A percentile compares a stretch with the other conserved stretches of the same genome.
Conservation (phyloP, 352 stramenopile genomes). For the Stephanocyclus meneghinianus region DNA sequence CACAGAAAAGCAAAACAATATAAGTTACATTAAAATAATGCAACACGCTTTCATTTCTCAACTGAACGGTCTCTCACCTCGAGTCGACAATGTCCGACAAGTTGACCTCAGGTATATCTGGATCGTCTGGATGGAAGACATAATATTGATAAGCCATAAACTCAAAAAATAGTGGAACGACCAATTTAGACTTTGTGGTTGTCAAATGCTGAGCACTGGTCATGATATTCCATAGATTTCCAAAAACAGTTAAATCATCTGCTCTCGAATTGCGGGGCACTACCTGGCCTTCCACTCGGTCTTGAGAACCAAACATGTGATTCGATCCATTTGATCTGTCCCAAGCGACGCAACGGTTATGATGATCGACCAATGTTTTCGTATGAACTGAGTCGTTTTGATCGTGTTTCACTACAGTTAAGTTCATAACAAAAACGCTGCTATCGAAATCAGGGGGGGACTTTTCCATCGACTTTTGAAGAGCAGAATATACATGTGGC, state of each 20-base stretch:
- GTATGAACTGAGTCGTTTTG: constrained; percentile 16
- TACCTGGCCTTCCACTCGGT: constrained; percentile 46
- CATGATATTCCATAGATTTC: constrained; percentile 74
- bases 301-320: constrained; percentile 53
- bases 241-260: constrained; percentile 68
- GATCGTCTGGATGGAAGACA: constrained; percentile 72
- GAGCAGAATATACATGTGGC: constrained; percentile 62
- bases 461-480: constrained; percentile 64
- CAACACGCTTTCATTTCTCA: neutral
- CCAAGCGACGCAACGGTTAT: constrained; percentile 58
- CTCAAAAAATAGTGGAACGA: constrained; percentile 81
- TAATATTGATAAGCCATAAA: constrained; percentile 81
- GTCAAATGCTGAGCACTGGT: constrained; percentile 67
- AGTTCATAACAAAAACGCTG: neutral
- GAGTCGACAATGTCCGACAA: constrained; percentile 37
- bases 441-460: neutral
- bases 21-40: neutral
- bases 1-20: constrained; percentile 5
- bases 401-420: neutral
- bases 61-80: constrained; percentile 19
- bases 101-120: constrained; percentile 70
- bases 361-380: constrained; percentile 49
- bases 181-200: constrained; percentile 70
- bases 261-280: constrained; percentile 62
- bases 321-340: constrained; percentile 59